These are phyloP conservation scores for Ophiostoma ulmi DNA, from an alignment of 2,329 filamentous ascomycete genomes.

Conservation along the genomic window DNA sequence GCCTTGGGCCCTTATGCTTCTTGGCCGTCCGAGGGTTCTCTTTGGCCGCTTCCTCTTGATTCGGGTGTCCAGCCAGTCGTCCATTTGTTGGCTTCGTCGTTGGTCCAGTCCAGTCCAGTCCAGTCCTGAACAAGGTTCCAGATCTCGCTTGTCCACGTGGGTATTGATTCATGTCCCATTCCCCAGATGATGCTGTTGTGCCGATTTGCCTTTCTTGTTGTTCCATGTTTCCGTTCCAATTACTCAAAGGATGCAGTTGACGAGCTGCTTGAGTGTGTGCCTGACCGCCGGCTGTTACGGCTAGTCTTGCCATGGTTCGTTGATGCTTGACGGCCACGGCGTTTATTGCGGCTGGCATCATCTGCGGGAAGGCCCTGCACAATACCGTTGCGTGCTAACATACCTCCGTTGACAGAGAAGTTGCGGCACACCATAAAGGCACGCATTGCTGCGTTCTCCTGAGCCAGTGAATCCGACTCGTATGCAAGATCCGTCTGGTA, in stretches of 20 bases:
- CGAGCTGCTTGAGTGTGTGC: conserved; percentile 58
- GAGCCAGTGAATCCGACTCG: conserved; percentile 73
- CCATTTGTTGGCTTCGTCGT: neutral
- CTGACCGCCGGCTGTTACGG: conserved; percentile 47
- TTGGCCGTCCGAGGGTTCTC: neutral
- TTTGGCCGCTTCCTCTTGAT: neutral
- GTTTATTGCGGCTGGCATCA: conserved; percentile 46
- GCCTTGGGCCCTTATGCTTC: neutral
- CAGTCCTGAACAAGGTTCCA: neutral
- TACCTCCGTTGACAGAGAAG: conserved; percentile 94
- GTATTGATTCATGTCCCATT: neutral
- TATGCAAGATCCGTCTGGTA: conserved; percentile 88
- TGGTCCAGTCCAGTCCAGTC: neutral
- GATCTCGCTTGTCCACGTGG: conserved; percentile 8
- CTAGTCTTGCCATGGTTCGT: conserved; percentile 41
- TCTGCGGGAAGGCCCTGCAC: conserved; percentile 60
- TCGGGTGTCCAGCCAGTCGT: neutral
- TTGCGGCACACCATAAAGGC: conserved; percentile 97
- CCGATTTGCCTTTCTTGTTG: neutral
- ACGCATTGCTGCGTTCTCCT: conserved; percentile 90
- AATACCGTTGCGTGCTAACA: conserved; percentile 67
- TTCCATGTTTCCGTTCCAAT: neutral
- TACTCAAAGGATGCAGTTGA: conserved; percentile 57
- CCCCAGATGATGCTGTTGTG: neutral
- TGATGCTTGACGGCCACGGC: conserved; percentile 45